These are phyloP conservation scores for Sclerotiophoma versabilis DNA, from an alignment of 2,329 filamentous ascomycete species.

Conservation along the genomic window DNA sequence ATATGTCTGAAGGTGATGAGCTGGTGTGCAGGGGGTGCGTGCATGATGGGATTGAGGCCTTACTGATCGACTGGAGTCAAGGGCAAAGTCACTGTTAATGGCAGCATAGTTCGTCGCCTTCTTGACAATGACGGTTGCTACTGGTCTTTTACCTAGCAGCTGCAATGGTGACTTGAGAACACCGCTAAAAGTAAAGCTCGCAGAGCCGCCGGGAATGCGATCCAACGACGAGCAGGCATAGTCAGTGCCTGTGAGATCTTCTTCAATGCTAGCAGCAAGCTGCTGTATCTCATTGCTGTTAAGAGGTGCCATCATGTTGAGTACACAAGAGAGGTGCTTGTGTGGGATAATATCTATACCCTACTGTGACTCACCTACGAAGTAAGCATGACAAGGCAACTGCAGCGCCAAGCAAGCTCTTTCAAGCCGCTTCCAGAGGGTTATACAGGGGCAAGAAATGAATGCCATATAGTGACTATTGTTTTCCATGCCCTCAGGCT, in stretches of 20 bases:
- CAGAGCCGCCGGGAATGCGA: neutral
- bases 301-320: neutral
- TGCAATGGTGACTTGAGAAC: neutral
- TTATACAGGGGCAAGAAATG: no score
- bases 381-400: neutral
- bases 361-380: neutral
- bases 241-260: neutral
- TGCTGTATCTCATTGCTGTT: neutral
- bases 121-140: neutral
- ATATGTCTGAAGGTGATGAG: neutral
- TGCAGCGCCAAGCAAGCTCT: neutral
- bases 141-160: neutral
- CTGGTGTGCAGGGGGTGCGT: neutral
- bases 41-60: neutral
- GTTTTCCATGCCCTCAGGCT: neutral
- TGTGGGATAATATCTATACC: neutral
- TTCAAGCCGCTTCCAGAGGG: no score
- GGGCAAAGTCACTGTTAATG: neutral
- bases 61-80: constrained; percentile 5
- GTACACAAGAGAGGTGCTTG: neutral
- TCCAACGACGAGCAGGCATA: neutral
- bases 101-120: constrained; percentile 4
- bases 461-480: neutral
- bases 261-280: neutral
- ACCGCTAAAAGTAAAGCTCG: constrained; percentile 3